A percentile compares a stretch with the other conserved stretches of the same genome.
phyloP scores from a whole-genome alignment of 768 basidiomycete species.

The Rhodocollybia butyracea region DNA sequence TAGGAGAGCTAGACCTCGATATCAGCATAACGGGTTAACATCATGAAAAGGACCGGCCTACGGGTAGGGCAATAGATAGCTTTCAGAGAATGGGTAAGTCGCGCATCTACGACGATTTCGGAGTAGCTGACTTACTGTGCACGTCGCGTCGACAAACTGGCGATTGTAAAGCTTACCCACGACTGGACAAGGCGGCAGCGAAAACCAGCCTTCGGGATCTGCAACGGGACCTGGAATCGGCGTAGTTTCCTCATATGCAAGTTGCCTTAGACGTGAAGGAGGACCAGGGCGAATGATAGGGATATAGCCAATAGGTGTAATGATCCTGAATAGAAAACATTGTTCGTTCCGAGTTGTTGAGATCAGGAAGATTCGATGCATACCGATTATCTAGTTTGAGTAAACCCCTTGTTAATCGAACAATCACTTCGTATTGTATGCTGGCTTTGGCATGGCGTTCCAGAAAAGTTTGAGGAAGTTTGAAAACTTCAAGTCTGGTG shows the following conservation, averaged over 20 bases:
- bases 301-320: conserved; percentile 24
- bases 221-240: conserved; percentile 30
- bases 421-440: neutral
- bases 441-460: neutral
- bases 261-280: conserved; percentile 30
- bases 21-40: neutral
- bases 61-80: conserved; percentile 8
- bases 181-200: conserved; percentile 22
- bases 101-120: neutral
- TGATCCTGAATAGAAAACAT: conserved; percentile 8
- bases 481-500: neutral
- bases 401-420: conserved; percentile 1
- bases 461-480: conserved; percentile 1
- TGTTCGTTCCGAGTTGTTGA: neutral
- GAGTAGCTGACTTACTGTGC: conserved; percentile 23
- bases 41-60: neutral
- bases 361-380: neutral
- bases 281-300: conserved; percentile 29
- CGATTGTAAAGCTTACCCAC: conserved; percentile 31
- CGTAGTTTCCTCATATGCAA: conserved; percentile 30
- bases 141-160: conserved; percentile 29
- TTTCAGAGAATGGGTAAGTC: neutral
- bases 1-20: conserved; percentile 9
- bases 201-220: conserved; percentile 37
- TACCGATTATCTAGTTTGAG: conserved; percentile 5